These are phyloP conservation scores for Priceomyces medius DNA, from an alignment of 805 yeast genomes.

Conservation along the genomic window DNA sequence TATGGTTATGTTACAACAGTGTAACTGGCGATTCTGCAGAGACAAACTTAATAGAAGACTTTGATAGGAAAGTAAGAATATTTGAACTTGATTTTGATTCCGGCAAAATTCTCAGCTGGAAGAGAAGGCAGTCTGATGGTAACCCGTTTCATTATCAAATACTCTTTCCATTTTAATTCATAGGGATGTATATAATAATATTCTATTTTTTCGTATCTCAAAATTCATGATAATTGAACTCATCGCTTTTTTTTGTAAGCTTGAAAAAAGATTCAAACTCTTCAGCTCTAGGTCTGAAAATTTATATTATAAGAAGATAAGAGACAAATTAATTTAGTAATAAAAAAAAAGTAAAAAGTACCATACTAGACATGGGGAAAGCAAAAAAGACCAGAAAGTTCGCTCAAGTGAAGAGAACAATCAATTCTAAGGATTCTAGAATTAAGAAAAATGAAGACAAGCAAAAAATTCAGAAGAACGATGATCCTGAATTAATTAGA, in stretches of 20 bases:
- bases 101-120: conserved; percentile 36
- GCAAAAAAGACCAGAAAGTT: conserved; percentile 97
- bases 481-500: conserved; percentile 65
- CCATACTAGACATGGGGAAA: conserved; percentile 68
- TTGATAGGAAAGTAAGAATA: conserved; percentile 32
- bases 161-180: conserved; percentile 11
- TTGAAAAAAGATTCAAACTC: neutral
- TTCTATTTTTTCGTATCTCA: neutral
- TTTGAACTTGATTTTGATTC: conserved; percentile 31
- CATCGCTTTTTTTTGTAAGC: conserved; percentile 2
- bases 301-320: neutral
- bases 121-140: conserved; percentile 25
- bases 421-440: conserved; percentile 71
- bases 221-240: neutral
- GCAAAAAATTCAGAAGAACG: conserved; percentile 33
- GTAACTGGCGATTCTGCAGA: conserved; percentile 38
- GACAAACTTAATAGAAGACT: conserved; percentile 23
- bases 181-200: neutral
- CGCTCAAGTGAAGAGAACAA: conserved; percentile 83
- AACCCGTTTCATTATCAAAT: conserved; percentile 29
- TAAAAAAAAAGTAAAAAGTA: neutral
- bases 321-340: neutral
- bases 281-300: too few relatives aligned
- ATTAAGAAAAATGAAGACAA: conserved; percentile 39
- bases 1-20: conserved; percentile 42